Conservation (phyloP, 164 flowering plant species). For the Hamamelis virginiana region DNA sequence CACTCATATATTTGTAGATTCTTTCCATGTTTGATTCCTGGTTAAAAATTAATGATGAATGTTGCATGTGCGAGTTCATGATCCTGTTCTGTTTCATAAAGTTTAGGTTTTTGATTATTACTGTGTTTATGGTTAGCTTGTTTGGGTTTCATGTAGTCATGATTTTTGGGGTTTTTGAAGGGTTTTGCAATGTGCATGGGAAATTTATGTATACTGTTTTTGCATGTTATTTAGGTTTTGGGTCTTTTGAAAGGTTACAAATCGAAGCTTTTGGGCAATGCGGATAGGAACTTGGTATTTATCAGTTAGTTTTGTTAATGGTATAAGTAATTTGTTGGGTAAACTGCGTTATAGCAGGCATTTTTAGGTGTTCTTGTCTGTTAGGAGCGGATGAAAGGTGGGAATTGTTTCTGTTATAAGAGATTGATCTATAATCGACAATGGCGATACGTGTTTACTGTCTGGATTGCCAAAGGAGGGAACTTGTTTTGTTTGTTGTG, state of each 20-base stretch:
- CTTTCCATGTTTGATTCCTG: neutral
- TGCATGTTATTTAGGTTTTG: neutral
- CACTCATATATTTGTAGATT: neutral
- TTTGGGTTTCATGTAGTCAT: neutral
- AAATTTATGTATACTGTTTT: neutral
- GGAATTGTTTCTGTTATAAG: neutral
- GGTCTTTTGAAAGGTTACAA: neutral
- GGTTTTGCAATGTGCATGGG: neutral
- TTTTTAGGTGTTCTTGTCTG: neutral
- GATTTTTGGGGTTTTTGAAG: neutral
- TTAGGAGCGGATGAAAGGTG: neutral
- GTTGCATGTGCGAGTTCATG: neutral
- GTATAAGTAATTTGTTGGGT: too few relatives aligned
- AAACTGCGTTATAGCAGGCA: neutral
- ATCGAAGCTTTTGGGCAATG: conserved; percentile 9
- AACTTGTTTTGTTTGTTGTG: neutral
- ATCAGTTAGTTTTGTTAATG: neutral
- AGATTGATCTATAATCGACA: neutral
- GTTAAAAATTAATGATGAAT: neutral
- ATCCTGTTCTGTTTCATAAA: neutral
- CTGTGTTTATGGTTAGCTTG: neutral
- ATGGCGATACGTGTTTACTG: neutral
- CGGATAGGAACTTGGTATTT: neutral
- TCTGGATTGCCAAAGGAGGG: neutral
- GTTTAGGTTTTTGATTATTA: neutral